phyloP scores from a whole-genome alignment of 352 stramenopile species.

The Globisporangium rhizosaccharum region DNA sequence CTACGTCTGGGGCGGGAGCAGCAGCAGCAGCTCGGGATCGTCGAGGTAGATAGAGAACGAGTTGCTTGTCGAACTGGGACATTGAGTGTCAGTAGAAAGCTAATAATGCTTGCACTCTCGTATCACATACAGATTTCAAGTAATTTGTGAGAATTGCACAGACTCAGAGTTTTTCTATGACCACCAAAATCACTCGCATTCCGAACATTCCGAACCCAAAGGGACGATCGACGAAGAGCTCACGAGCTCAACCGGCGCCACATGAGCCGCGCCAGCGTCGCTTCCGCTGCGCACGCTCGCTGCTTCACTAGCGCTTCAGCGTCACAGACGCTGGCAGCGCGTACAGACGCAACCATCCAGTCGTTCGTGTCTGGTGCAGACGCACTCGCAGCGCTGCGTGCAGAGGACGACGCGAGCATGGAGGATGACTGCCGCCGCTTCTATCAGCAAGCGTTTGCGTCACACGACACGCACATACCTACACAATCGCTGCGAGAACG shows the following conservation, averaged over 20 bases:
- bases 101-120: too few species aligned
- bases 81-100: too few species aligned
- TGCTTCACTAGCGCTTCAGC: too few species aligned
- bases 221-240: too few species aligned
- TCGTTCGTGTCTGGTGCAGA: neutral
- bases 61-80: too few species aligned
- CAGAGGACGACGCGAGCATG: neutral
- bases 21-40: neutral
- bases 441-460: neutral
- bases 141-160: neutral
- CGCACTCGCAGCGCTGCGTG: neutral
- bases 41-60: neutral
- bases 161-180: neutral
- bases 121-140: neutral
- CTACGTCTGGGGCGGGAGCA: slow-evolving; percentile 65
- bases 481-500: neutral
- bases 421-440: neutral
- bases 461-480: neutral
- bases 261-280: neutral
- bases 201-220: neutral
- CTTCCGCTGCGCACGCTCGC: neutral
- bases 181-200: neutral
- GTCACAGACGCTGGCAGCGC: too few species aligned
- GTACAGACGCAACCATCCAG: neutral
- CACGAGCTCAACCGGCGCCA: neutral